Evolutionary conservation across 306 rosid genomes (phyloP), one percentile per base, ranked within the genome.

Genomic region (Mucuna pruriens): DNA sequence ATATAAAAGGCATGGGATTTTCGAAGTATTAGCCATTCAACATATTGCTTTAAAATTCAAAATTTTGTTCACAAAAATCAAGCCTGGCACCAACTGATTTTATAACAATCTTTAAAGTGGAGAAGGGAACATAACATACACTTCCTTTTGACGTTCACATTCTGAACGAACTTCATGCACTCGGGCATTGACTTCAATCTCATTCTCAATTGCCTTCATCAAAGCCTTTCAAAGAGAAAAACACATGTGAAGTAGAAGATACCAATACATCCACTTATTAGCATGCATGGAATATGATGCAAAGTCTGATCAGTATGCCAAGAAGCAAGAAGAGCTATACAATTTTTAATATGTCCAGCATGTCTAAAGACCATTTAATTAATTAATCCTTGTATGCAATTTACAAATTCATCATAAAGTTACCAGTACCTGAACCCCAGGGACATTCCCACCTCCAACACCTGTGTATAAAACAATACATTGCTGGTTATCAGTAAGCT

Each of bases 121-220:
- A 70, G 60, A 79, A 39, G 46, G 79, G 46, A 12, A 74, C 97
- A 44, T 85, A 12, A 74, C 97, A 44, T 85, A 96, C 99, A 87
- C 99, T 86, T 90, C 92, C 84, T 85, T 87, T 84, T 93, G 99
- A 71, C 89, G 93, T 71, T 90, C 99, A 80, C 94, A 96, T 84
- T 90, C 99, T 31, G 90, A 80, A 52, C 98, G 98, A 22, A 96
- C 99, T 92, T 96, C 99, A 77, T 96, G 94, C 46, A 92, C 94
- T 55, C 97, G 88, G 7, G 90, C 97, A 10, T 85, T 89, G 81
- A 96, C 97, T 92, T 96, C 99, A 82, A 96, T 97, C 76, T 96
- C 99, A 52, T 93, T 91, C 75, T 96, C 98, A 65, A 92, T 88
- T 72, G 84, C 87, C 82, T 93, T 97, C 94, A 87, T 89, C 82